Evolutionary conservation across 139 green algal species (phyloP).

Genomic region (Gonium pectorale): DNA sequence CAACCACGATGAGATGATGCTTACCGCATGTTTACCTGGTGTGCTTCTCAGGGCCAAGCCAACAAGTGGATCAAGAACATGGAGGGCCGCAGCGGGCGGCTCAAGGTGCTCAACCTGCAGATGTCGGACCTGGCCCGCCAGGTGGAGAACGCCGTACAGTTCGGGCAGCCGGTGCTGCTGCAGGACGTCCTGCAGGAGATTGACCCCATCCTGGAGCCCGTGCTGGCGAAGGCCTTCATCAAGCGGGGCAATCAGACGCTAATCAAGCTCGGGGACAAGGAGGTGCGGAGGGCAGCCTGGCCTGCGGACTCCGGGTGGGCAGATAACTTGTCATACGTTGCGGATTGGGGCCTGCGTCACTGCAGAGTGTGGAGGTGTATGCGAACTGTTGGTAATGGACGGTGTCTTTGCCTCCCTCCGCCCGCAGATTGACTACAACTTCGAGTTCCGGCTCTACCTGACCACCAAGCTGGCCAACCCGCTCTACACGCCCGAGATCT

Average conservation of each 20-base stretch:
- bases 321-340: too few species aligned
- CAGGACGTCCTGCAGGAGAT: conserved; percentile 79
- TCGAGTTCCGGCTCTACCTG: conserved; percentile 90
- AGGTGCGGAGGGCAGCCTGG: too few species aligned
- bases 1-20: neutral
- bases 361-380: too few species aligned
- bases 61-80: conserved; percentile 91
- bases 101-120: conserved; percentile 81
- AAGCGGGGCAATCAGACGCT: conserved; percentile 81
- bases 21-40: neutral
- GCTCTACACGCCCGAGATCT: conserved; percentile 90
- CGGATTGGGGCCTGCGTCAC: too few species aligned
- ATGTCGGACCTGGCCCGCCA: conserved; percentile 82
- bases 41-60: conserved; percentile 78
- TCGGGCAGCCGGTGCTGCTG: conserved; percentile 85
- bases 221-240: conserved; percentile 84
- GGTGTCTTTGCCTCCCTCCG: neutral
- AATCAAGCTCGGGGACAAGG: conserved; percentile 91
- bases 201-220: conserved; percentile 84
- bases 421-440: conserved; percentile 81
- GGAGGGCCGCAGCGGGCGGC: conserved; percentile 67
- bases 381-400: neutral
- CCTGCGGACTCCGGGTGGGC: too few species aligned
- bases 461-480: conserved; percentile 92
- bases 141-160: conserved; percentile 87